Base-by-base conservation (phyloP, 1,284 basidiomycete genomes). In the Athelia psychrophila region DNA sequence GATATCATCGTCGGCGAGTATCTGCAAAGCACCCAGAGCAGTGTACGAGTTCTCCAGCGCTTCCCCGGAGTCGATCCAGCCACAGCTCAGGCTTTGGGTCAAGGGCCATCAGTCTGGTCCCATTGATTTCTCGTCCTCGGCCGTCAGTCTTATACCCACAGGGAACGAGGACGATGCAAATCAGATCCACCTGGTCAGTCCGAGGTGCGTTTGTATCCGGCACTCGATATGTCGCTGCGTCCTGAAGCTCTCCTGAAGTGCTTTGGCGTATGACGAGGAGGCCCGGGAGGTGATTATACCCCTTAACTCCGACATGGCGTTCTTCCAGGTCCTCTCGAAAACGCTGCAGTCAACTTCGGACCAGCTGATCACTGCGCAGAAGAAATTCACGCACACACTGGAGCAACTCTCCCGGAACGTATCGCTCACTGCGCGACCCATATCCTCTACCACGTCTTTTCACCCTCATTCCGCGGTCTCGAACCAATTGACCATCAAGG, bases 281-380 rank as follows among this genome's bases (percentile, higher is more conserved):
- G n/a, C n/a, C 8, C 6, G 73, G 23, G 88, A 93, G 62, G 68
- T 94, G 18, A 77, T 94, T 53, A 89, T 97, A 44, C 90, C 92
- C 2, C 81, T 98, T 10, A 77, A 79, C 18, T 86, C 92, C 30
- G 93, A 97, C 63, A 78, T 83, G 27, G 82, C 80, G 1, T 98
- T 98, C 72, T 91, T 95, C 66, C 79, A 85, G 38, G 78, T 92
- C 8, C 80, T 96, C 40, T 84, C 81, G 0, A 79, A 81, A 0
- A 86, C 91, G 3, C 76, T 97, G 20, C 77, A 83, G 45, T 78
- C 84, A 1, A 79, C 96, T 24, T 83, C 87, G 13, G 69, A 72
- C 2, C 83, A 93, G 58, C 81, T 94, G 52, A 60, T 75, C 3
- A 70, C 70, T 10, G 78, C 94, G 46, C 81, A 86, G 33, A 69